Base-by-base conservation (phyloP, 768 basidiomycete species). In the Leccinum broughii region DNA sequence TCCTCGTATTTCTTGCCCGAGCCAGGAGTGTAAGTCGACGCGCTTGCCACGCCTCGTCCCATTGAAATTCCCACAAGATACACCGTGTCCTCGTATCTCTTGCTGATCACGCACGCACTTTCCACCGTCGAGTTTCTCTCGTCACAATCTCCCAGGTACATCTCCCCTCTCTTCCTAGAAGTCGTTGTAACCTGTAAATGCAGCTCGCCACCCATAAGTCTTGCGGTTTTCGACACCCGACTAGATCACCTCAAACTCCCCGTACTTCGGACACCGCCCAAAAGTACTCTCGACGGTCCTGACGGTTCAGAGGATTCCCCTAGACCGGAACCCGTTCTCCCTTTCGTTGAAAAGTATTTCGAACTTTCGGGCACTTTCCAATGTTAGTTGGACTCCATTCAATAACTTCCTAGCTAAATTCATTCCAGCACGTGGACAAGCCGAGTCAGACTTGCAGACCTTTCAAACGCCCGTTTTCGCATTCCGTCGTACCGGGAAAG, bases 141-240 rank as follows among this genome's bases (percentile, higher is more conserved):
- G 6, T 59, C 66, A 7, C 67, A 59, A 35, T 58, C 63, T 44
- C 57, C 61, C 59, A 70, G 35, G 76, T 70, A 59, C 37, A 54
- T 63, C 17, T 22, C 58, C 57, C 41, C 34, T 54, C 56, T 53
- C 28, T 64, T 15, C 26, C 41, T 26, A 28, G 30, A 49, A 6
- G 9, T 48, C 53, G 50, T 44, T 13, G 7, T 1, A 46, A 58
- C 57, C 48, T n/a, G 62, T 50, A 54, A 26, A 34, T 37, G 22
- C 55, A 66, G 62, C 62, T 50, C 70, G 63, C 46, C 68, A 59
- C 39, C 62, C 54, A 65, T 75, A 24, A 69, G 75, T 9, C 68
- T 89, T 28, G 82, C 77, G 14, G 69, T 90, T 15, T 90, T 90
- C 64, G 88, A 90, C 67, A 83, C 85, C 24, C 76, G 75, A 28